Evolutionary conservation across 495 filamentous ascomycete genomes (phyloP).

Genomic region (Aspergillus sparsus): DNA sequence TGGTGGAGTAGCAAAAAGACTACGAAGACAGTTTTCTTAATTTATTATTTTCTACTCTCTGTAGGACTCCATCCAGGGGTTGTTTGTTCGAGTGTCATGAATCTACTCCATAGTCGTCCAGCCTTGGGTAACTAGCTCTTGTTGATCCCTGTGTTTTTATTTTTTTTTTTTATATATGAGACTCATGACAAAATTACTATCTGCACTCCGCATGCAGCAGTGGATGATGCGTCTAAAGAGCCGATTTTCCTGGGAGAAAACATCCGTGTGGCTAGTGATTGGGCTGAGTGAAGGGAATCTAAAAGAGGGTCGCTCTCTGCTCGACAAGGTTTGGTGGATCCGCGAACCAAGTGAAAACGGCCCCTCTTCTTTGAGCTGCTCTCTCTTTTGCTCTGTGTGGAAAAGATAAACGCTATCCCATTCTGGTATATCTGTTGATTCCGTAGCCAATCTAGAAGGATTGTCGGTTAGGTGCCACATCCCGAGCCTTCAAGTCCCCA

Average conservation of each 20-base stretch:
- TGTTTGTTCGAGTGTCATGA: too few relatives aligned
- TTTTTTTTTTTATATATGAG: background rate
- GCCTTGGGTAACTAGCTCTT: too few relatives aligned
- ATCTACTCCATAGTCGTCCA: too few relatives aligned
- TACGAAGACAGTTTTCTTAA: too few relatives aligned
- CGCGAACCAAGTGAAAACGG: conserved; percentile 1
- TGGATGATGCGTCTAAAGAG: conserved; percentile 14
- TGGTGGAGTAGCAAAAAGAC: background rate
- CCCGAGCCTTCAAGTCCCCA: background rate
- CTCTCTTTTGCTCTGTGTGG: background rate
- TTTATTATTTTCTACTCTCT: too few relatives aligned
- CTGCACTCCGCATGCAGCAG: conserved; percentile 26
- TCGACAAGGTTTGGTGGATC: conserved; percentile 14
- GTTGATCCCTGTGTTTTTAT: background rate
- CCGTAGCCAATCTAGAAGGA: background rate
- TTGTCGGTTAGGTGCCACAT: conserved; percentile 5
- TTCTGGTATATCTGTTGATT: too few relatives aligned
- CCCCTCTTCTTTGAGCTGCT: background rate
- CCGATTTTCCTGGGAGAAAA: conserved; percentile 10
- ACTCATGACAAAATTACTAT: conserved; percentile 9
- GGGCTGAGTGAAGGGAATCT: conserved; percentile 10
- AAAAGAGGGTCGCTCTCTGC: background rate
- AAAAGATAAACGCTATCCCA: too few relatives aligned
- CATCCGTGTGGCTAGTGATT: conserved; percentile 16
- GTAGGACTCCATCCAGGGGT: too few relatives aligned